Conservation (phyloP, 345 rosid species). For the Eucalyptus curtisii region DNA sequence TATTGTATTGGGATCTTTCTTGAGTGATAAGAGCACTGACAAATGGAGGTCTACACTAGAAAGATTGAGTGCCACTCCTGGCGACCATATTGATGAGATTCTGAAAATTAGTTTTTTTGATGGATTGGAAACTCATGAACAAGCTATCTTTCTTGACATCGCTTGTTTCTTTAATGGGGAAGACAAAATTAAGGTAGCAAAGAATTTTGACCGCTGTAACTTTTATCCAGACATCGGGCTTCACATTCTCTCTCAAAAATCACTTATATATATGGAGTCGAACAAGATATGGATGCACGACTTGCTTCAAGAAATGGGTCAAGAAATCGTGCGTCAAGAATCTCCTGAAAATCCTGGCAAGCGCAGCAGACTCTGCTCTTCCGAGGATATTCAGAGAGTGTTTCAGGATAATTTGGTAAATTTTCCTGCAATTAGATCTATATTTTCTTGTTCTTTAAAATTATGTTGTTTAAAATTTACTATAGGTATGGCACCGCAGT, state of each 20-base stretch:
- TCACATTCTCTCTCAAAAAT: neutral
- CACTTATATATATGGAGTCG: neutral
- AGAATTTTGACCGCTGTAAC: neutral
- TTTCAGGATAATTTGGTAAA: accelerated
- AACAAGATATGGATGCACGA: constrained; percentile 13
- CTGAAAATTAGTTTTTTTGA: too few relatives aligned
- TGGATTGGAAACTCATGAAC: too few relatives aligned
- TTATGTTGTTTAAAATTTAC: too few relatives aligned
- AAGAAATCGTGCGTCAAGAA: constrained; percentile 4
- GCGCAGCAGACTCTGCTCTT: constrained; percentile 6
- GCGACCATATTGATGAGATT: accelerated
- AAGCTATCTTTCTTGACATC: too few relatives aligned
- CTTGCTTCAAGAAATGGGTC: constrained; percentile 13
- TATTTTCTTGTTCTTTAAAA: neutral
- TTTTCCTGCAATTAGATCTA: too few relatives aligned
- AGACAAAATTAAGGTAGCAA: too few relatives aligned
- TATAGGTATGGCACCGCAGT: neutral
- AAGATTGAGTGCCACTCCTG: too few relatives aligned
- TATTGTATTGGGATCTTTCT: constrained; percentile 5
- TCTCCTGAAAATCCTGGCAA: constrained; percentile 3
- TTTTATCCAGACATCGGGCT: constrained; percentile 4
- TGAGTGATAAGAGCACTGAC: neutral
- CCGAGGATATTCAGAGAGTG: neutral
- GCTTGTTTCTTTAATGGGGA: too few relatives aligned
- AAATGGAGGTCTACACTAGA: accelerated